Conservation (phyloP, 176 grass and related monocot species). For the Triticum dicoccoides region DNA sequence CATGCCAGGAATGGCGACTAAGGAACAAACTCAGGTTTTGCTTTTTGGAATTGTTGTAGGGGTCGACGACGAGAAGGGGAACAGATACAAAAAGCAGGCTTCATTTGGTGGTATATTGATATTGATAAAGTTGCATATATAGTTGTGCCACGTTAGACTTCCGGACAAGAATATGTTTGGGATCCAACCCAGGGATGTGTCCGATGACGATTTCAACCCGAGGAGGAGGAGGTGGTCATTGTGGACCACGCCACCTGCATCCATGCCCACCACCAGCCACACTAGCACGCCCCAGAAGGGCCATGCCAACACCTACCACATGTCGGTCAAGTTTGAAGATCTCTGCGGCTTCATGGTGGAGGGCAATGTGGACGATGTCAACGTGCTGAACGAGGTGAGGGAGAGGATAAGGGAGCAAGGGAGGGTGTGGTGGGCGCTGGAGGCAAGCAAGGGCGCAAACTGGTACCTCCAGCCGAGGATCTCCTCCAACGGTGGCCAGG, state of each 20-base stretch:
- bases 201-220: constrained; percentile 40
- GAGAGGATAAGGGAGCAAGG: constrained; percentile 91
- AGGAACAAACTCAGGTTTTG: neutral
- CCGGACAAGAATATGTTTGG: constrained; percentile 42
- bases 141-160: neutral
- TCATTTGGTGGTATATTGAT: constrained; percentile 10
- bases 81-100: neutral
- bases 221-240: constrained; percentile 46
- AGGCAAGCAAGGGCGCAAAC: constrained; percentile 82
- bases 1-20: neutral
- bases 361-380: constrained; percentile 92
- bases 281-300: constrained; percentile 25
- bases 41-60: constrained; percentile 17
- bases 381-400: constrained; percentile 89
- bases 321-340: constrained; percentile 87
- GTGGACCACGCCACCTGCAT: constrained; percentile 28
- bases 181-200: constrained; percentile 33
- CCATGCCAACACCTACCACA: constrained; percentile 35
- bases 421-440: constrained; percentile 86
- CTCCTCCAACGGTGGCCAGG: constrained; percentile 53
- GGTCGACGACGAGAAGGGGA: neutral
- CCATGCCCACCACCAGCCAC: constrained; percentile 40
- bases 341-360: constrained; percentile 80
- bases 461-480: constrained; percentile 90
- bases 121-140: neutral